A percentile compares a stretch with the other conserved stretches of the same genome.
Conservation (phyloP, 768 basidiomycete species). For the Pholiota molesta region DNA sequence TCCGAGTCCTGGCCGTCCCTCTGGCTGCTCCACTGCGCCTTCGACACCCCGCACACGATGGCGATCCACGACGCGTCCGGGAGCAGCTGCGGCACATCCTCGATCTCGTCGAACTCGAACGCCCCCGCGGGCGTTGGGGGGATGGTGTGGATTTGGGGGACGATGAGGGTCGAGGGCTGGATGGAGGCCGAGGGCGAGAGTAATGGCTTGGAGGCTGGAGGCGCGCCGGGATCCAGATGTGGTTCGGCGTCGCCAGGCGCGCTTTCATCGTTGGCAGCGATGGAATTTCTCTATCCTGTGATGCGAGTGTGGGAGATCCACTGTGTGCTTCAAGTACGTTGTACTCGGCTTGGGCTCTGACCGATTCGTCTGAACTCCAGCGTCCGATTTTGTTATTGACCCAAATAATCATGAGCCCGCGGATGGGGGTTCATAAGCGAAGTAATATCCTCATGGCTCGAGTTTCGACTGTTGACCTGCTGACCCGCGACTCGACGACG, state of each 20-base stretch:
- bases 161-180: slow-evolving; percentile 9
- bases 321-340: background rate
- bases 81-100: slow-evolving; percentile 45
- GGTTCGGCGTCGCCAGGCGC: slow-evolving; percentile 53
- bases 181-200: slow-evolving; percentile 15
- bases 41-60: slow-evolving; percentile 74
- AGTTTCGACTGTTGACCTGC: slow-evolving; percentile 34
- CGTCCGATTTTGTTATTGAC: background rate
- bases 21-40: slow-evolving; percentile 48
- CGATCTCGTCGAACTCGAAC: slow-evolving; percentile 12
- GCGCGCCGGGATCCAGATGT: slow-evolving; percentile 64
- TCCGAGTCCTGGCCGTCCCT: slow-evolving; percentile 34
- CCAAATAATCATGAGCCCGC: background rate
- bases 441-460: slow-evolving; percentile 26
- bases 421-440: background rate
- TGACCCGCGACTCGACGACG: slow-evolving; percentile 44
- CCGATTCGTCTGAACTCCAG: background rate
- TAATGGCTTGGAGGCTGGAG: slow-evolving; percentile 46
- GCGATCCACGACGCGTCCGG: slow-evolving; percentile 79
- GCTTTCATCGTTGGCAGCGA: background rate
- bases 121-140: slow-evolving; percentile 21
- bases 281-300: background rate
- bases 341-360: background rate
- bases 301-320: background rate
- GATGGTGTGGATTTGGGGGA: slow-evolving; percentile 20